phyloP scores from a whole-genome alignment of 164 flowering plant species.

The Aristolochia californica region DNA sequence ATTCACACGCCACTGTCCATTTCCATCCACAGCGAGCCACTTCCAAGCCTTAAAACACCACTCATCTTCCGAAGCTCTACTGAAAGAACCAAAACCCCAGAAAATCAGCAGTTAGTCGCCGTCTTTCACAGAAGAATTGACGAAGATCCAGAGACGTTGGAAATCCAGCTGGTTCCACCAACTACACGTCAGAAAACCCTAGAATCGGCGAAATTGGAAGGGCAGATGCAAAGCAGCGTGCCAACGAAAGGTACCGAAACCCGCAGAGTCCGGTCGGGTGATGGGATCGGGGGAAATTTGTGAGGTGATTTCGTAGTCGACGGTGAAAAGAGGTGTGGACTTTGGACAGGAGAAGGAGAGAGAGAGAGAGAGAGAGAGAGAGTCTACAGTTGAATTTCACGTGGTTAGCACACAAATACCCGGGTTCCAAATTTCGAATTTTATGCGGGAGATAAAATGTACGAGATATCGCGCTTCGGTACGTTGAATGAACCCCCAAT shows the following conservation, averaged over 20 bases:
- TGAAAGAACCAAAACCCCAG: neutral
- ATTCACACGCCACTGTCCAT: neutral
- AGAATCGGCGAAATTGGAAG: neutral
- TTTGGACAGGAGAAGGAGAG: neutral
- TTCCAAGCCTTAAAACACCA: neutral
- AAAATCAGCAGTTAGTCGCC: neutral
- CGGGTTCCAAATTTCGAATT: too few species aligned
- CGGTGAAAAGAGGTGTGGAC: neutral
- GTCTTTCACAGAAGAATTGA: neutral
- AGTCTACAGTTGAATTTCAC: neutral
- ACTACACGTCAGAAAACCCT: neutral
- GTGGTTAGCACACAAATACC: too few species aligned
- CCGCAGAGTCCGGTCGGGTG: too few species aligned
- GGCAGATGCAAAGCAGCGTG: too few species aligned
- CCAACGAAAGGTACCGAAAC: too few species aligned
- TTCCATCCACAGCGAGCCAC: neutral
- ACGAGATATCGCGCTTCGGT: too few species aligned
- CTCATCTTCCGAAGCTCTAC: neutral
- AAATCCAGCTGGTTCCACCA: neutral
- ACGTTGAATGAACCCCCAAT: too few species aligned
- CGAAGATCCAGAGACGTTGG: neutral
- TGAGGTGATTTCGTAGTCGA: too few species aligned
- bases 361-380: slow-evolving; percentile 3
- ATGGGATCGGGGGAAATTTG: neutral
- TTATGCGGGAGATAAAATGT: too few species aligned